Evolutionary conservation across 2,329 filamentous ascomycete genomes (phyloP), one percentile per base, ranked within the genome.

Genomic region (Botrytis fragariae): DNA sequence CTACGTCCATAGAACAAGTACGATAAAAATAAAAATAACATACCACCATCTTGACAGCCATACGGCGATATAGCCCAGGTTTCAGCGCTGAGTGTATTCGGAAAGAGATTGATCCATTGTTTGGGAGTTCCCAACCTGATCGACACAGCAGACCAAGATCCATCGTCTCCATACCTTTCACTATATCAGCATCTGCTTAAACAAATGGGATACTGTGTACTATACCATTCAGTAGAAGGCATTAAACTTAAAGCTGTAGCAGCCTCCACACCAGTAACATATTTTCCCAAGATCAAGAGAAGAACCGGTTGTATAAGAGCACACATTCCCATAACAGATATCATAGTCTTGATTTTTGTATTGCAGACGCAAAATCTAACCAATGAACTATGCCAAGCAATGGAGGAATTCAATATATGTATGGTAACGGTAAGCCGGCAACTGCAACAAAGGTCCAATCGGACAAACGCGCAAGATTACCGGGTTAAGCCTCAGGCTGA

Each of bases 51-150:
- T 14, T 80, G 77, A 75, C 89, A 92, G 72, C 89, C 90, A 74
- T 85, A 84, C 1, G 86, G 83, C 70, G 90, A 85, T 57, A 94
- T 84, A 4, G 89, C 86, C 91, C 91, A 93, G 61, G 91, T 89
- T 81, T 93, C 91, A 51, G 92, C 92, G 60, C 90, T 85, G 20
- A 87, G 86, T 9, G 91, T 94, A 78, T 90, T 93, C 69, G 91
- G 85, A 20, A 88, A 83, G 69, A 90, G 85, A 76, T 87, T 86
- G 48, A 89, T 83, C 72, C 83, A 82, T 78, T 89, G 86, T 37
- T 81, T 80, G 22, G 88, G 87, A 12, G 82, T 83, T 69, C 89
- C 90, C 32, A 87, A 85, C 77, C 83, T 87, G 74, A 94, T 84
- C 20, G 84, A 85, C 76, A 93, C 89, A 10, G 91, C 88, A 25